phyloP scores from a whole-genome alignment of 1,139 yeast genomes.

The Saccharomycopsis hybrid region DNA sequence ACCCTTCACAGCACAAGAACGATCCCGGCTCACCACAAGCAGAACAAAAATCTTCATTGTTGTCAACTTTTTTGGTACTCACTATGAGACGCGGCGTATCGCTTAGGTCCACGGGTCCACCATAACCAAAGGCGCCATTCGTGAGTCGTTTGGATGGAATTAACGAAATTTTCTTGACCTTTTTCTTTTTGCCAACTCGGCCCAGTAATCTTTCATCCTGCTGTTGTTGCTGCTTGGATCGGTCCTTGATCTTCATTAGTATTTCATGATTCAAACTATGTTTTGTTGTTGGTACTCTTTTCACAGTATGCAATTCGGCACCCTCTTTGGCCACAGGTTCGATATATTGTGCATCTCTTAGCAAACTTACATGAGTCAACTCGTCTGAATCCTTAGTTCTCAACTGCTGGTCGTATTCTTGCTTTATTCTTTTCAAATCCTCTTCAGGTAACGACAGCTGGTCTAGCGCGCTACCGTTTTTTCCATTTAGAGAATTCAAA shows the following conservation, averaged over 20 bases:
- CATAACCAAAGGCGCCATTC: slow-evolving; percentile 29
- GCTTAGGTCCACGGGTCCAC: slow-evolving; percentile 25
- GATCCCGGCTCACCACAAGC: slow-evolving; percentile 86
- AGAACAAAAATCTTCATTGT: slow-evolving; percentile 84
- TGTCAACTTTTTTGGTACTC: slow-evolving; percentile 27
- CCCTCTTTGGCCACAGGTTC: neutral
- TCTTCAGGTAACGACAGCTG: no score
- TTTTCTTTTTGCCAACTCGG: slow-evolving; percentile 2
- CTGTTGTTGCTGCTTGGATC: neutral
- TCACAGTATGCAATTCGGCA: neutral
- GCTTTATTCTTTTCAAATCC: no score
- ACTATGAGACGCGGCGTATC: slow-evolving; percentile 27
- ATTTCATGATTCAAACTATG: neutral
- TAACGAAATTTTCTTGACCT: neutral
- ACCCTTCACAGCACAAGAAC: slow-evolving; percentile 87
- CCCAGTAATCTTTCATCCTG: no score
- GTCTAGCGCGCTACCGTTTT: no score
- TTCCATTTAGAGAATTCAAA: no score
- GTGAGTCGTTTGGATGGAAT: slow-evolving; percentile 23
- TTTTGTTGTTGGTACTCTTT: neutral
- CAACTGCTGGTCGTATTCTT: slow-evolving; percentile 9
- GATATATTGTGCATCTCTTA: neutral
- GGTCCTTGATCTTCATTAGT: no score
- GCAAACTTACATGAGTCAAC: neutral
- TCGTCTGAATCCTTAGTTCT: neutral